Evolutionary conservation across 2,329 filamentous ascomycete genomes (phyloP), one percentile per base, ranked within the genome.

Genomic region (Xylariomycetidae sp.): DNA sequence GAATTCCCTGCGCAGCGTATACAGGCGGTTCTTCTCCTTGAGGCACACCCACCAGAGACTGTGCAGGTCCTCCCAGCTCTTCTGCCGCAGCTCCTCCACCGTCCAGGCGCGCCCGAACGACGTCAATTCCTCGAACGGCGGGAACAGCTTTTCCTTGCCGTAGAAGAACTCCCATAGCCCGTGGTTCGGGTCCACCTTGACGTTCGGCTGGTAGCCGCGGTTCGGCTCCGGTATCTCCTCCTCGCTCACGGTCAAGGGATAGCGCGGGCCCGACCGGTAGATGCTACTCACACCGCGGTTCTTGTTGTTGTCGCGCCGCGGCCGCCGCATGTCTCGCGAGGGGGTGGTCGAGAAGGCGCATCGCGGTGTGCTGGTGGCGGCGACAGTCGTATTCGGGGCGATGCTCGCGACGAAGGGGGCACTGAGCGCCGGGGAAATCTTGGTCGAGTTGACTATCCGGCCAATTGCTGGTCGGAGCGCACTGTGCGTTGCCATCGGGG

Each of bases 121-220:
- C 31, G 69, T 57, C 35, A 84, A 78, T 46, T 90, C 79, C 22
- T 77, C 71, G 5, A 89, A 88, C 6, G 79, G 79, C 48, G 73
- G 72, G 50, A 95, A 59, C n/a, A 80, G 63, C 52, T 78, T 74
- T 44, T 76, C 75, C 44, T 80, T 72, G 42, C 71, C 70, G 50
- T 81, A 78, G 63, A 98, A 96, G 65, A 98, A 98, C 1, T 76
- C 82, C 83, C 85, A 96, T 9, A 98, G 79, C 19, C 88, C 90
- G 61, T 98, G 92, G 45, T 89, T 64, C 18, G 77, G 70, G 54
- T 87, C 81, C 25, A 71, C 72, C 42, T 74, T 57, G 19, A 82
- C 58, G 29, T 67, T 58, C 34, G 76, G 74, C 53, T 76, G 70
- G 40, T 70, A 70, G 35, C 81, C 69, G n/a, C n/a, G n/a, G 15